A percentile compares a stretch with the other conserved stretches of the same genome.
Conservation (phyloP, 225 moss, liverwort and hornwort genomes). For the Lunularia cruciata region DNA sequence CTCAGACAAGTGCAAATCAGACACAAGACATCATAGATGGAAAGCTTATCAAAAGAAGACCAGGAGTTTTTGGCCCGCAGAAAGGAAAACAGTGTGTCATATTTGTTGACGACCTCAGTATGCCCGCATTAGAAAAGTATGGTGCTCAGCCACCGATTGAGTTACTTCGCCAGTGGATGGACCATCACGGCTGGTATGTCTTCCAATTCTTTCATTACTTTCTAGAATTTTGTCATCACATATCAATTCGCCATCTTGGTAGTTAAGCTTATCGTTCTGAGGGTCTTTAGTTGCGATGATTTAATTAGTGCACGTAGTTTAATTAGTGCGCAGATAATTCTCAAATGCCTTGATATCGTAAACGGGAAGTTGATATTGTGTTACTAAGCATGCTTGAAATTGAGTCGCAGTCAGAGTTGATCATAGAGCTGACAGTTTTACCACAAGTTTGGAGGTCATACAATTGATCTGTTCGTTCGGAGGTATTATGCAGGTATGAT, state of each 20-base stretch:
- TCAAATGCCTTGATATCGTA: too few species aligned
- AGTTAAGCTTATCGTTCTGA: neutral
- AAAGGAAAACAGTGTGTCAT: slow-evolving; percentile 92
- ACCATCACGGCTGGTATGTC: slow-evolving; percentile 73
- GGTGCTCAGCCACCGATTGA: slow-evolving; percentile 91
- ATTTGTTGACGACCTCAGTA: slow-evolving; percentile 83
- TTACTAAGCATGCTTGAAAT: neutral
- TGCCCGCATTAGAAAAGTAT: slow-evolving; percentile 88
- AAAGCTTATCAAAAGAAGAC: slow-evolving; percentile 71
- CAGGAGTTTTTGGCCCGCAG: slow-evolving; percentile 76
- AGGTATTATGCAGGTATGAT: slow-evolving; percentile 59
- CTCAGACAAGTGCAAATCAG: slow-evolving; percentile 91
- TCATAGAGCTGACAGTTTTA: too few species aligned
- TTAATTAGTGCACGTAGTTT: too few species aligned
- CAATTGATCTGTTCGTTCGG: too few species aligned
- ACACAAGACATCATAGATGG: slow-evolving; percentile 89
- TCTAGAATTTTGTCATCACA: too few species aligned
- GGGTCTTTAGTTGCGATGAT: neutral
- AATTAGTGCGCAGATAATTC: too few species aligned
- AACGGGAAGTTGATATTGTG: too few species aligned
- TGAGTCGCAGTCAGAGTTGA: neutral
- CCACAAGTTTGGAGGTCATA: too few species aligned
- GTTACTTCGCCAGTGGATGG: slow-evolving; percentile 97
- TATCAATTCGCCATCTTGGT: neutral
- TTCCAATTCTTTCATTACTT: neutral